Conservation (phyloP, 164 flowering plant species). For the Saururus chinensis region DNA sequence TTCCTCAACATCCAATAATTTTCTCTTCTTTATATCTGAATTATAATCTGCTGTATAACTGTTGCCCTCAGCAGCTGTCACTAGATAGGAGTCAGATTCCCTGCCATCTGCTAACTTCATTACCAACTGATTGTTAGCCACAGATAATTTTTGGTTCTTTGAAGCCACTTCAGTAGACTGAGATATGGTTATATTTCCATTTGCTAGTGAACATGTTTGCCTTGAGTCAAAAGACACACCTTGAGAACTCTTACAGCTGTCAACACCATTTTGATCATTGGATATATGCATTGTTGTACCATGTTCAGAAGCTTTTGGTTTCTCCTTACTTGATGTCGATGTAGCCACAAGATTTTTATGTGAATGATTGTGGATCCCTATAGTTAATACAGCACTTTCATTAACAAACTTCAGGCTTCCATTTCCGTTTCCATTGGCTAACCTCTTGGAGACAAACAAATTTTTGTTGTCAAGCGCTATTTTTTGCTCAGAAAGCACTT, state of each 20-base stretch:
- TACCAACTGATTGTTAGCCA: slow-evolving; percentile 11
- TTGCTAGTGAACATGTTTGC: slow-evolving; percentile 9
- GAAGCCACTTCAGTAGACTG: slow-evolving; percentile 6
- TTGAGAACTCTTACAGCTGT: slow-evolving; percentile 11
- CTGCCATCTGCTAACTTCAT: slow-evolving; percentile 7
- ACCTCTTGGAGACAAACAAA: slow-evolving; percentile 23
- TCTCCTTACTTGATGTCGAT: slow-evolving; percentile 14
- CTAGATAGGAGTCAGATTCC: slow-evolving; percentile 12
- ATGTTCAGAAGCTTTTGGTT: slow-evolving; percentile 13
- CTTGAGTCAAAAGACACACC: slow-evolving; percentile 6
- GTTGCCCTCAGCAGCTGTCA: slow-evolving; percentile 14
- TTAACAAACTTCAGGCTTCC: slow-evolving; percentile 22
- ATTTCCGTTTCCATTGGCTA: slow-evolving; percentile 27
- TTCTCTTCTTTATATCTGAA: slow-evolving; percentile 29
- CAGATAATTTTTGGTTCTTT: slow-evolving; percentile 12
- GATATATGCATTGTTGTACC: slow-evolving; percentile 6
- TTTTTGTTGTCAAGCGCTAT: slow-evolving; percentile 29
- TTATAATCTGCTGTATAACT: slow-evolving; percentile 12
- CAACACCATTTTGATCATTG: slow-evolving; percentile 13
- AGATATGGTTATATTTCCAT: slow-evolving; percentile 21
- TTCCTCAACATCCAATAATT: slow-evolving; percentile 14
- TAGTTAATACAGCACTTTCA: slow-evolving; percentile 9
- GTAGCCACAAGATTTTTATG: too few species aligned
- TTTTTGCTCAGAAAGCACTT: slow-evolving; percentile 23
- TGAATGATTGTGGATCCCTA: slow-evolving; percentile 18